Base-by-base conservation (phyloP, 139 green algal genomes). In the Chlamydomonas eustigma region DNA sequence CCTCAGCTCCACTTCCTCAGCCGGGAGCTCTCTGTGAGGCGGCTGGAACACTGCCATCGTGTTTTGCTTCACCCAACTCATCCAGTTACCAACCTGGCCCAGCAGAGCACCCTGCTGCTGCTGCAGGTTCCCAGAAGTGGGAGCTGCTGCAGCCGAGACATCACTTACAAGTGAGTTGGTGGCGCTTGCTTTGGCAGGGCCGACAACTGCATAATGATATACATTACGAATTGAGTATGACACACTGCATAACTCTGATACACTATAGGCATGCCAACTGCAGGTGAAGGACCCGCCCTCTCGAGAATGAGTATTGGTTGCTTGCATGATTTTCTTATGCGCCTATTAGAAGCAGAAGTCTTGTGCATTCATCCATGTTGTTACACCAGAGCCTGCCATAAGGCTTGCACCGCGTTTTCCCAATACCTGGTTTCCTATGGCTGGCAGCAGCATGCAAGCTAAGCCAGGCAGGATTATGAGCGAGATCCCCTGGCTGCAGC, bases 381-480 rank as follows among this genome's bases (percentile, higher is more conserved):
- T n/a, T n/a, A n/a, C n/a, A n/a, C n/a, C n/a, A n/a, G n/a, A n/a
- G n/a, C n/a, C n/a, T n/a, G n/a, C n/a, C n/a, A n/a, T n/a, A n/a
- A n/a, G n/a, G n/a, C n/a, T n/a, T n/a, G n/a, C n/a, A n/a, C n/a
- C n/a, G n/a, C n/a, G n/a, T n/a, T n/a, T n/a, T n/a, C 44, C 18
- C 44, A 58, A 58, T 58, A 12, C 44, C 44, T 18, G 44, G 44
- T 18, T 58, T 58, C 12, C 12, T 18, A 58, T 12, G 44, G 44
- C 44, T 58, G 44, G 44, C 12, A 18, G 18, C 44, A 28, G 44
- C 18, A 18, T 18, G 18, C 44, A 58, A 58, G 44, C 44, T 28
- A 58, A 58, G 44, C 84, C 84, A 89, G 2, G 78, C 81, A 0
- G 80, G 75, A 71, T 81, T 85, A 37, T 52, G 74, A 4, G 28